These are phyloP conservation scores for Cydonia oblonga DNA, from an alignment of 331 rosid genomes.

Conservation along the genomic window DNA sequence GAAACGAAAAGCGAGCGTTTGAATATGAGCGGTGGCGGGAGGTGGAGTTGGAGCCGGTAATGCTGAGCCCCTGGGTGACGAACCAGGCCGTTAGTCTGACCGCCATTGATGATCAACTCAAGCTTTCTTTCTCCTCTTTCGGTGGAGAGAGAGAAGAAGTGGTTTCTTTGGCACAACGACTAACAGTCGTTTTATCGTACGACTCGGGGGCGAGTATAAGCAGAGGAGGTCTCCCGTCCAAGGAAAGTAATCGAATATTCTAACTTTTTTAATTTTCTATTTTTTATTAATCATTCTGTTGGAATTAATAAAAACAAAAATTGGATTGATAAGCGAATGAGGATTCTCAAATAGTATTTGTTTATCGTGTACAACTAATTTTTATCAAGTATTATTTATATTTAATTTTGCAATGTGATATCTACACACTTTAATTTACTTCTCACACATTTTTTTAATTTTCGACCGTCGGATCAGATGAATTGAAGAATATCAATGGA, in stretches of 20 bases:
- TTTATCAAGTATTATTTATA: too few species aligned
- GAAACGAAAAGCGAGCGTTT: conserved; percentile 16
- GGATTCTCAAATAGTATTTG: too few species aligned
- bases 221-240: background rate
- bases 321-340: background rate
- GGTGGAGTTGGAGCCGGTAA: conserved; percentile 8
- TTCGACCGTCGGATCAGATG: too few species aligned
- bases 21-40: conserved; percentile 14
- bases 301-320: background rate
- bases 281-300: too few species aligned
- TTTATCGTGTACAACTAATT: too few species aligned
- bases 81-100: conserved; percentile 54
- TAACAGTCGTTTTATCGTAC: background rate
- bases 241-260: background rate
- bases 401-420: too few species aligned
- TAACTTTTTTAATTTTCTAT: background rate
- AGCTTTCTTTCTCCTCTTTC: background rate
- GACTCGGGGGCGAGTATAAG: background rate
- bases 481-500: too few species aligned
- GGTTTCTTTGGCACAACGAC: conserved; percentile 11
- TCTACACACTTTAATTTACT: too few species aligned
- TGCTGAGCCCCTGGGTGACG: conserved; percentile 36
- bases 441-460: too few species aligned
- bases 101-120: conserved; percentile 34
- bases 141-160: background rate